Conservation (phyloP, 805 yeast genomes). For the Nakazawaea ernobii region DNA sequence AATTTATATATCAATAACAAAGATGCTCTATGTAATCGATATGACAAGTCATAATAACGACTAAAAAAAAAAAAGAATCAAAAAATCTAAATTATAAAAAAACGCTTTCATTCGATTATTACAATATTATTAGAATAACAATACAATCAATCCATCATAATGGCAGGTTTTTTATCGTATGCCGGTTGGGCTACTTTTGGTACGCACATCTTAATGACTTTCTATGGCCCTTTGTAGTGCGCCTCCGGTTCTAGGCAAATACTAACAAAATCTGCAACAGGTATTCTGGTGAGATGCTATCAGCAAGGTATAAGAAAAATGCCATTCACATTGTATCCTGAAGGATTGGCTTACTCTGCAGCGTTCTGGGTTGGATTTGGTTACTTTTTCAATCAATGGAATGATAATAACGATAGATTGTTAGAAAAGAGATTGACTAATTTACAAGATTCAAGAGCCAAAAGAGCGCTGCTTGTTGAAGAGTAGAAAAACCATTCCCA, state of each 20-base stretch:
- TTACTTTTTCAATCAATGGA: slow-evolving; percentile 30
- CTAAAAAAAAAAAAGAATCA: too few relatives aligned
- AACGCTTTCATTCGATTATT: background rate
- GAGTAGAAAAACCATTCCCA: background rate
- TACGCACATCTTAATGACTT: slow-evolving; percentile 8
- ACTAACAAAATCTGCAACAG: slow-evolving; percentile 16
- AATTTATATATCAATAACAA: too few relatives aligned
- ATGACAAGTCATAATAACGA: too few relatives aligned
- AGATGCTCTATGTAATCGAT: too few relatives aligned
- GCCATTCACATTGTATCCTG: slow-evolving; percentile 30
- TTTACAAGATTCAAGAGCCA: slow-evolving; percentile 31
- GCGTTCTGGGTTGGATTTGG: slow-evolving; percentile 39
- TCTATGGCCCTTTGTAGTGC: background rate
- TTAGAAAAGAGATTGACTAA: slow-evolving; percentile 31
- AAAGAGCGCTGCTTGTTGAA: slow-evolving; percentile 14
- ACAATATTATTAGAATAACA: slow-evolving; percentile 3
- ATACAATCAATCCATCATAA: background rate
- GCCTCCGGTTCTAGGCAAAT: background rate
- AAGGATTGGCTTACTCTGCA: slow-evolving; percentile 38
- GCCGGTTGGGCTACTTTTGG: slow-evolving; percentile 22
- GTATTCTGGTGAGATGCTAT: slow-evolving; percentile 36
- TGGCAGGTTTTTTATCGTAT: slow-evolving; percentile 15
- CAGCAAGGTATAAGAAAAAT: slow-evolving; percentile 38
- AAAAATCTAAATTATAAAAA: too few relatives aligned
- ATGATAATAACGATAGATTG: slow-evolving; percentile 31